Conservation (phyloP, 176 grass and related monocot species). For the Carex pumila region DNA sequence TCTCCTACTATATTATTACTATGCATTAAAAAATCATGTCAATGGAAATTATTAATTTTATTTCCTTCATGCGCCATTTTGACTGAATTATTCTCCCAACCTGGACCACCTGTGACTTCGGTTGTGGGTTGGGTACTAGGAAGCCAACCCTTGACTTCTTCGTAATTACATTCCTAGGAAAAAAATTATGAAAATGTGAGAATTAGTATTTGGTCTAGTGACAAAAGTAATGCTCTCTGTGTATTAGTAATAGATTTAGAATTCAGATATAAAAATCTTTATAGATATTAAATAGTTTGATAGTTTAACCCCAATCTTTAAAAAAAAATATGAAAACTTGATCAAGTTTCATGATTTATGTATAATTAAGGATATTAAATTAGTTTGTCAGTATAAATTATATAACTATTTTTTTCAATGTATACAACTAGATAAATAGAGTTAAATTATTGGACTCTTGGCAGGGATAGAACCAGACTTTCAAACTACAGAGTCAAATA, state of each 20-base stretch:
- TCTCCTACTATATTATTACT: neutral
- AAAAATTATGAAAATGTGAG: neutral
- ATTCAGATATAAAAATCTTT: too few relatives aligned
- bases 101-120: neutral
- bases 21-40: neutral
- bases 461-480: too few relatives aligned
- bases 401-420: neutral
- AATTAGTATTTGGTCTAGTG: too few relatives aligned
- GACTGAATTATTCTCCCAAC: neutral
- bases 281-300: too few relatives aligned
- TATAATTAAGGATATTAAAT: neutral
- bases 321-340: neutral
- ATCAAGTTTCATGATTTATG: neutral
- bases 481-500: too few relatives aligned
- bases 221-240: too few relatives aligned
- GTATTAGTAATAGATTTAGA: too few relatives aligned
- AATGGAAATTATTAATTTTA: neutral
- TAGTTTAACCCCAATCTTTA: too few relatives aligned
- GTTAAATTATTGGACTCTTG: too few relatives aligned
- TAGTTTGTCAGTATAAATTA: neutral
- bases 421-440: too few relatives aligned
- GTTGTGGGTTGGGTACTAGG: neutral
- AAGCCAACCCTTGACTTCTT: neutral
- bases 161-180: neutral
- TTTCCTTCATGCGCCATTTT: neutral